Evolutionary conservation across 73 alveolate genomes (phyloP), one percentile per base, ranked within the genome.

Genomic region (Paramecium octaurelia): DNA sequence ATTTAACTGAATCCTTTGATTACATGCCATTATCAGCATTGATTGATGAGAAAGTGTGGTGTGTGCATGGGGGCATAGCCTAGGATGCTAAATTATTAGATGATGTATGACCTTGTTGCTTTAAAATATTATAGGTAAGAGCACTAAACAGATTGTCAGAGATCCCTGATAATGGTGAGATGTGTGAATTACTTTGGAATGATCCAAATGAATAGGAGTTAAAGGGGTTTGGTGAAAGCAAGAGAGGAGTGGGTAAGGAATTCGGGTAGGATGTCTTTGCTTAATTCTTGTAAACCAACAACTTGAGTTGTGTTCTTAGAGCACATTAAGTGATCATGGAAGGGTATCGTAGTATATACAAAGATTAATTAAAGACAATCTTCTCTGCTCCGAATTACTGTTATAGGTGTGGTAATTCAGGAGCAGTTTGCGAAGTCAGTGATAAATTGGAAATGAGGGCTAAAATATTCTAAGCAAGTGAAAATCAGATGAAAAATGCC

Each of bases 301-400:
- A 89, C 24, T 68, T 89, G 18, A 89, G 60, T 44, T 36, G 64
- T 36, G 35, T 89, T n/a, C 89, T 92, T 3, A 75, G 99, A 80
- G 98, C 99, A 35, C 98, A 96, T 93, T 93, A 96, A 91, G 88
- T 96, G n/a, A 96, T 96, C 6, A 95, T 97, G 99, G 99, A 97
- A 68, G 99, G 99, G 48, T 97, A 96, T 93, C 93, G 97, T 64
- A 92, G 96, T 94, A 92, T 93, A 50, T 99, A 95, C 83, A 95
- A 96, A 83, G 85, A 93, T n/a, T 97, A 68, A 18, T 40, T 77
- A n/a, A 44, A 64, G 14, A 96, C 99, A 1, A 93, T 96, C 8
- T 96, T 95, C 92, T 94, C 98, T 16, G 99, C 98, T 11, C 98
- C 98, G 14, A 96, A 96, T 86, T 96, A 96, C 75, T 96, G 99